Conservation (phyloP, 495 filamentous ascomycete genomes). For the Aspergillus conjunctus region DNA sequence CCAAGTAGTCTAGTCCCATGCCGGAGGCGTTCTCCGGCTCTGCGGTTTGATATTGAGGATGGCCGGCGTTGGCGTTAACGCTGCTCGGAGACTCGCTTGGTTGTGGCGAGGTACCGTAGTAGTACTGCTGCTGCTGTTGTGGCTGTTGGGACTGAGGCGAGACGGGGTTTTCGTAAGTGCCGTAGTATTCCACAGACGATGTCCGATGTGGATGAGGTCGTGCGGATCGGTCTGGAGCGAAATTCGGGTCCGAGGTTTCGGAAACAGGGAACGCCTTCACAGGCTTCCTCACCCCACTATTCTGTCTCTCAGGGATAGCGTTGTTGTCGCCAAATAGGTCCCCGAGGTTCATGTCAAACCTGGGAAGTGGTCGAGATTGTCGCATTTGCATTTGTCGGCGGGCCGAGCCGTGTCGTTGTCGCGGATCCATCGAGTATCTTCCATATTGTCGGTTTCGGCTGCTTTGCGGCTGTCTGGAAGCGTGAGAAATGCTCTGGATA, state of each 20-base stretch:
- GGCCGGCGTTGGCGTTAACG: constrained; percentile 26
- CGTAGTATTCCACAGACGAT: constrained; percentile 45
- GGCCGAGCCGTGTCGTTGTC: constrained; percentile 31
- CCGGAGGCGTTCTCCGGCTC: constrained; percentile 36
- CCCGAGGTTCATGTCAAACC: constrained; percentile 67
- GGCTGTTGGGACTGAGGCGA: constrained; percentile 38
- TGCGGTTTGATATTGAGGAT: constrained; percentile 26
- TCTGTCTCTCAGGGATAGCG: constrained; percentile 31
- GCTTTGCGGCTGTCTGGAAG: constrained; percentile 23
- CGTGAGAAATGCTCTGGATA: constrained; percentile 18
- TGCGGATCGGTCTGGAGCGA: constrained; percentile 28
- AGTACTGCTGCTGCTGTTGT: constrained; percentile 41
- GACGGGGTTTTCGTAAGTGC: constrained; percentile 39
- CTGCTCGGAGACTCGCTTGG: constrained; percentile 43
- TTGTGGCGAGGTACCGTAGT: constrained; percentile 45
- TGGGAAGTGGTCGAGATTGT: constrained; percentile 46
- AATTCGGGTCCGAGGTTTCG: constrained; percentile 32
- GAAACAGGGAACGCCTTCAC: constrained; percentile 29
- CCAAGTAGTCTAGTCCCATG: constrained; percentile 44
- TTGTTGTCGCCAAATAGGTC: constrained; percentile 47
- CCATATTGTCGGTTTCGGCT: constrained; percentile 28
- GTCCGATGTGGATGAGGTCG: constrained; percentile 36
- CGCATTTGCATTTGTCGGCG: constrained; percentile 35
- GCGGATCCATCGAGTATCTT: constrained; percentile 28
- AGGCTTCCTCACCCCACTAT: constrained; percentile 16